These are phyloP conservation scores for Phytophthora rubi DNA, from an alignment of 352 stramenopile genomes.

Conservation along the genomic window DNA sequence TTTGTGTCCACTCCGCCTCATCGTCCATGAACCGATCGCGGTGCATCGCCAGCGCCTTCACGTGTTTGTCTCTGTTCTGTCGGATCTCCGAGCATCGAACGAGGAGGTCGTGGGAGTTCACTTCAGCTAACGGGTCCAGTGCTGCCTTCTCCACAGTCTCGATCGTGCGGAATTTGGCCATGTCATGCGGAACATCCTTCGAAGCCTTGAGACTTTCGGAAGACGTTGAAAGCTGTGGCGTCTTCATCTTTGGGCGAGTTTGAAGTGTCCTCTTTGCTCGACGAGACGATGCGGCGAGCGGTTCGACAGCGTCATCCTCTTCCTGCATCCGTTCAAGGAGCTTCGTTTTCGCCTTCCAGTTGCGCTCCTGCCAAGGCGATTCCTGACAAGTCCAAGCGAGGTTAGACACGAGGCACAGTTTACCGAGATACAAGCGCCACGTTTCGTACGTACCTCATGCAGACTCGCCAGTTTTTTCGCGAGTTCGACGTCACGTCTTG, in stretches of 20 bases:
- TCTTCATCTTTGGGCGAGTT: neutral
- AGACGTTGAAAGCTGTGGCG: neutral
- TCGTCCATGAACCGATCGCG: slow-evolving; percentile 63
- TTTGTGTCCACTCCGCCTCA: slow-evolving; percentile 65
- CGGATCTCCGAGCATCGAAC: slow-evolving; percentile 71
- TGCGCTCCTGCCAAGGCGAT: slow-evolving; percentile 81
- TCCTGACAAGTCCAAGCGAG: slow-evolving; percentile 28
- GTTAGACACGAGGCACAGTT: neutral
- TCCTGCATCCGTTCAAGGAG: slow-evolving; percentile 15
- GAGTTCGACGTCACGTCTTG: slow-evolving; percentile 14
- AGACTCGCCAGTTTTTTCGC: slow-evolving; percentile 21
- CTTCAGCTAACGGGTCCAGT: slow-evolving; percentile 46
- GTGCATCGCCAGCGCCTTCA: slow-evolving; percentile 47
- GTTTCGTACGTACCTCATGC: slow-evolving; percentile 13
- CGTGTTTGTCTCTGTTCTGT: slow-evolving; percentile 55
- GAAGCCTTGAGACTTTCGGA: slow-evolving; percentile 5
- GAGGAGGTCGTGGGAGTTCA: slow-evolving; percentile 80
- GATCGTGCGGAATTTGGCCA: slow-evolving; percentile 49
- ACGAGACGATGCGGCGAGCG: neutral
- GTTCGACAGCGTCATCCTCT: slow-evolving; percentile 4
- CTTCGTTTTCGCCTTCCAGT: slow-evolving; percentile 50
- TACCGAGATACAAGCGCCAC: neutral
- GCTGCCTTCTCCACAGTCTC: slow-evolving; percentile 70
- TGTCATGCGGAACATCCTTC: slow-evolving; percentile 3
- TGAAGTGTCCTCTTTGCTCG: neutral